Base-by-base conservation (phyloP, 768 basidiomycete species). In the Russula ochroleuca region DNA sequence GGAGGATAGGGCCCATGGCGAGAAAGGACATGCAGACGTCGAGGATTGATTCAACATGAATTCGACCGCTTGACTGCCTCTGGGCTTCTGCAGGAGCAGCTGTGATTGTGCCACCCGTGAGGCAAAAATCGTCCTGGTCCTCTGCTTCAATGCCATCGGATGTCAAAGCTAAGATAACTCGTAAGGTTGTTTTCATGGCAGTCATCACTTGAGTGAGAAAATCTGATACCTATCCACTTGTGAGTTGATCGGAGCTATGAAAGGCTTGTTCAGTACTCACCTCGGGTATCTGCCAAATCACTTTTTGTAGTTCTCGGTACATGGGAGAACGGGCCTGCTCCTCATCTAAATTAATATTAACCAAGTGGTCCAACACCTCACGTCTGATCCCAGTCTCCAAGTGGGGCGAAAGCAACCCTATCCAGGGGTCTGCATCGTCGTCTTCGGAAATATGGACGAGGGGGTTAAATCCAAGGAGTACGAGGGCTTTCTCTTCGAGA, bases 201-300 rank as follows among this genome's bases (percentile, higher is more conserved):
- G 60, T 65, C 35, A 74, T 63, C n/a, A 78, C 66, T 3, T 58
- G 64, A 13, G 60, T 56, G 49, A 82, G 78, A 4, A 74, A 68
- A 62, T 82, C 81, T 70, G 86, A 85, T 28, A 86, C 77, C 88
- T 90, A 62, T 19, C 45, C 38, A 57, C 56, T 10, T 15, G 60
- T 61, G 23, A 60, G 21, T 41, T 35, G 23, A n/a, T 56, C 61
- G 5, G 59, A 21, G 41, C 21, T 38, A 47, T 43, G 33, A 17
- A 14, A 57, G 25, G 49, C 21, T 35, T 41, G 78, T 83, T 70
- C 68, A 92, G 33, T 43, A 79, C 83, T 70, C 67, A 93, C 92
- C 68, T 92, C 89, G 49, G 78, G 69, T 63, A 82, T 83, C 63
- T 83, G 83, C 84, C 92, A 92, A 28, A 93, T 72, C 9, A 81